Conservation (phyloP, 108 stramenopile genomes). For the Cyclotella sp. region DNA sequence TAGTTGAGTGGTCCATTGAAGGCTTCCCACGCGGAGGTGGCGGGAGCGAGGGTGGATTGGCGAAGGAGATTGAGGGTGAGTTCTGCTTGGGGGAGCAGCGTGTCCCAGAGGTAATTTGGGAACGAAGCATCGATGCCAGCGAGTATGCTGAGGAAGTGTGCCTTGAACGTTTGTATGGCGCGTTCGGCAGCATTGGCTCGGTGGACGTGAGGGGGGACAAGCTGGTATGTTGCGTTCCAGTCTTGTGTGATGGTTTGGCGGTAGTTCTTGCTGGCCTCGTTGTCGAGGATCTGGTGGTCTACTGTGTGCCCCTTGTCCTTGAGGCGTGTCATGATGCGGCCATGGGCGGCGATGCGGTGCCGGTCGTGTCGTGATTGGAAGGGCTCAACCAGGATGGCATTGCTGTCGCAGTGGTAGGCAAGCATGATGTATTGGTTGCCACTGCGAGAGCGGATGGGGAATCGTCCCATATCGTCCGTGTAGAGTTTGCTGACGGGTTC, state of each 20-base stretch:
- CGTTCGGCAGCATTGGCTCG: conserved; percentile 55
- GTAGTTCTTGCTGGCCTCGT: conserved; percentile 16
- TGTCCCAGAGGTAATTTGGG: conserved; percentile 42
- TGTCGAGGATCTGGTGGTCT: conserved; percentile 19
- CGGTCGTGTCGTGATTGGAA: conserved; percentile 10
- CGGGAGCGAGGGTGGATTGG: conserved; percentile 25
- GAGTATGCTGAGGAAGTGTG: conserved; percentile 56
- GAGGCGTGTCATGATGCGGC: conserved; percentile 11
- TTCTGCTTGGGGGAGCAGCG: conserved; percentile 47
- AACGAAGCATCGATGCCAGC: conserved; percentile 38
- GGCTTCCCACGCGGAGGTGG: conserved; percentile 5
- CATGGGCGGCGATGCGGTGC: conserved; percentile 10
- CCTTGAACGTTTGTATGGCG: conserved; percentile 59
- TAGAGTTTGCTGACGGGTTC: conserved; percentile 19
- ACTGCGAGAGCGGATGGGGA: not conserved
- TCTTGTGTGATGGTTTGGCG: conserved; percentile 4
- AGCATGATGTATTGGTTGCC: conserved; percentile 23
- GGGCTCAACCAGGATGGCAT: conserved; percentile 14
- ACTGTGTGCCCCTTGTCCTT: not conserved
- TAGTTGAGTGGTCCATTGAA: not conserved
- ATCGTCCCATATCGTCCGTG: conserved; percentile 17
- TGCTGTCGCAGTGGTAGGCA: conserved; percentile 17
- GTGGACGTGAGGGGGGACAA: conserved; percentile 50
- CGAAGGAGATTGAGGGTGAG: conserved; percentile 54
- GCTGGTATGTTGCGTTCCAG: conserved; percentile 34